Evolutionary conservation across 371 early-diverging fungal species (phyloP), one percentile per base, ranked within the genome.

Genomic region (Actinomortierella ambigua): DNA sequence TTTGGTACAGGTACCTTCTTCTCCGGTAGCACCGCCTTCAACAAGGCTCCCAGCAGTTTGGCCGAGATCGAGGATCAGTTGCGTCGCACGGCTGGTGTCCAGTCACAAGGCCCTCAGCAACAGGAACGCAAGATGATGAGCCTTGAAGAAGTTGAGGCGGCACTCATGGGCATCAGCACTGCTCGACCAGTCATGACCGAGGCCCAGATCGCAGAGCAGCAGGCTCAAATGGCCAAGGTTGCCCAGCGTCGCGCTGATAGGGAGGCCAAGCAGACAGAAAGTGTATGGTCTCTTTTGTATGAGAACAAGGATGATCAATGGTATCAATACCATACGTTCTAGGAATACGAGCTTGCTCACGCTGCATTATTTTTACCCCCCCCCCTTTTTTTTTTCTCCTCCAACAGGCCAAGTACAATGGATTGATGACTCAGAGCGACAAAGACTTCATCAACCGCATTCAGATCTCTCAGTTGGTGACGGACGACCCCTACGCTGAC

Each of bases 351-450:
- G 49, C 26, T 14, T 29, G 43, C 50, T 29, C 39, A 48, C 43
- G 22, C 20, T 27, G 43, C 15, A 27, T 15, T n/a, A n/a, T n/a
- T n/a, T n/a, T 23, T n/a, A 27, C 28, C 28, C 28, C 13, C 24
- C 27, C 27, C 43, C 24, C 15, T 65, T 24, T 48, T 6, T 47
- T 28, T 22, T 18, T 29, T 18, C 23, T 27, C 22, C 18, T 15
- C 40, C 28, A 43, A 7, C 75, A 93, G 93, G 85, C 90, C 39
- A 85, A 84, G 59, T 92, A 92, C 69, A 83, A 87, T 54, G 89
- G 88, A n/a, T 77, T 95, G 56, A 98, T 98, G 98, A 89, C 93
- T 6, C 90, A 91, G 64, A 84, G 88, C 64, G 97, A 98, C 75
- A 97, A 95, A 79, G 96, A 97, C 59, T 83, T 87, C 52, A 93